Base-by-base conservation (phyloP, 495 filamentous ascomycete species). In the Neurospora sp. region DNA sequence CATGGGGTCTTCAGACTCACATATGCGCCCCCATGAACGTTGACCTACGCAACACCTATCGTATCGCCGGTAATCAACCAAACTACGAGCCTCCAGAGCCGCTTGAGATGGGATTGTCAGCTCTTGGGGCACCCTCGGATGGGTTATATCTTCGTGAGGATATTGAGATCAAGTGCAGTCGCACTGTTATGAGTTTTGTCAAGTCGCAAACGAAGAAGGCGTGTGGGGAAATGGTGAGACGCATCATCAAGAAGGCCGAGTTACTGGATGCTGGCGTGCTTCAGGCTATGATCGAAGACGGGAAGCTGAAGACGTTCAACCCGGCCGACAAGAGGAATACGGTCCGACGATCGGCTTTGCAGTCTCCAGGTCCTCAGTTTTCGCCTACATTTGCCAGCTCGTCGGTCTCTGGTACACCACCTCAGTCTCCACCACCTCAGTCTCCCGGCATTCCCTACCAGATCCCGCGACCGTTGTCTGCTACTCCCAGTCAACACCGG, bases 71-170 rank as follows among this genome's bases (percentile, higher is more conserved):
- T 4, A 88, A 88, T 74, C 82, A 91, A 69, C 87, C 87, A 0
- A 89, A 90, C 41, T 75, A 83, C 65, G 91, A 93, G 76, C 80
- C 85, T 18, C 86, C 84, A 44, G 85, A 90, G 74, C 76, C 83
- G 2, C 80, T 83, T 5, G 91, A 93, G 77, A 83, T 90, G 35
- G 88, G 89, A 31, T 72, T 84, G 10, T 80, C 81, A n/a, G 78
- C 76, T 68, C 78, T 87, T 3, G 85, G 84, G 69, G 79, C 77
- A 4, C 91, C 91, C 0, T 82, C 82, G 16, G 87, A 89, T 45
- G 92, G 92, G 0, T 83, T 94, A 6, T 94, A 92, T 79, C 78
- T 93, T n/a, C 84, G 88, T 18, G 91, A 94, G 79, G 92, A 93
- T 70, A 88, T 93, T 45, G 88, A 92, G 70, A 89, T 94, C 81